These are phyloP conservation scores for Fusarium luffae DNA, from an alignment of 2,329 filamentous ascomycete species.

Conservation along the genomic window DNA sequence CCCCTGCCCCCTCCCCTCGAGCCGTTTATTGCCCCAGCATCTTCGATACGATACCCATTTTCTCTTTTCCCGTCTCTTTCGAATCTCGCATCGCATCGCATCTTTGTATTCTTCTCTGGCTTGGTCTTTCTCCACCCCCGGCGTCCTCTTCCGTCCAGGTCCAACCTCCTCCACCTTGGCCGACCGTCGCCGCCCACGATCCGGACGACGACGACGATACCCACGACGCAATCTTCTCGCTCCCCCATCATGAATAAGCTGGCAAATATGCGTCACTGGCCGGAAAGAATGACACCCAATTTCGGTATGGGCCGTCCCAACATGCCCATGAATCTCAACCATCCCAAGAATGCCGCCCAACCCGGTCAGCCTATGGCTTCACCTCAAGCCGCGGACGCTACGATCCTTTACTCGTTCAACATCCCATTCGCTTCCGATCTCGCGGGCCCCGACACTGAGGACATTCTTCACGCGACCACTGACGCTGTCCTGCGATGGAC, in stretches of 20 bases:
- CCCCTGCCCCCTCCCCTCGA: slow-evolving; percentile 27
- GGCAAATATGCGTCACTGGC: slow-evolving; percentile 78
- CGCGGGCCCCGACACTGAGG: slow-evolving; percentile 90
- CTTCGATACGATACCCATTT: slow-evolving; percentile 43
- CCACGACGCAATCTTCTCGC: slow-evolving; percentile 31
- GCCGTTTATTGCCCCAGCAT: slow-evolving; percentile 42
- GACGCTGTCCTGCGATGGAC: slow-evolving; percentile 93
- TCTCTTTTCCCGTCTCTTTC: slow-evolving; percentile 28
- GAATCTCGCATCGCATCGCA: slow-evolving; percentile 28
- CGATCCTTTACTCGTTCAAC: slow-evolving; percentile 95
- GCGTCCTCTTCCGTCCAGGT: slow-evolving; percentile 35
- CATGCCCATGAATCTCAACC: slow-evolving; percentile 68
- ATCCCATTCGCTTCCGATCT: slow-evolving; percentile 95
- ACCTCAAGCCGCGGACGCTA: slow-evolving; percentile 76
- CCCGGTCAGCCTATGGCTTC: slow-evolving; percentile 70
- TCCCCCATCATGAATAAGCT: slow-evolving; percentile 73
- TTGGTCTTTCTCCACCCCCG: slow-evolving; percentile 33
- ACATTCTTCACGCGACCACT: slow-evolving; percentile 91
- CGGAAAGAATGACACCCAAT: slow-evolving; percentile 75
- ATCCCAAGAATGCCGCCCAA: slow-evolving; percentile 65
- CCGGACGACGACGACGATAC: slow-evolving; percentile 44
- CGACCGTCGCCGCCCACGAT: slow-evolving; percentile 45
- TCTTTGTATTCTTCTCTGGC: slow-evolving; percentile 39
- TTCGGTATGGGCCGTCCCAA: slow-evolving; percentile 72
- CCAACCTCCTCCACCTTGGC: slow-evolving; percentile 40